Base-by-base conservation (phyloP, 176 grass and related monocot genomes). In the Guadua angustifolia region DNA sequence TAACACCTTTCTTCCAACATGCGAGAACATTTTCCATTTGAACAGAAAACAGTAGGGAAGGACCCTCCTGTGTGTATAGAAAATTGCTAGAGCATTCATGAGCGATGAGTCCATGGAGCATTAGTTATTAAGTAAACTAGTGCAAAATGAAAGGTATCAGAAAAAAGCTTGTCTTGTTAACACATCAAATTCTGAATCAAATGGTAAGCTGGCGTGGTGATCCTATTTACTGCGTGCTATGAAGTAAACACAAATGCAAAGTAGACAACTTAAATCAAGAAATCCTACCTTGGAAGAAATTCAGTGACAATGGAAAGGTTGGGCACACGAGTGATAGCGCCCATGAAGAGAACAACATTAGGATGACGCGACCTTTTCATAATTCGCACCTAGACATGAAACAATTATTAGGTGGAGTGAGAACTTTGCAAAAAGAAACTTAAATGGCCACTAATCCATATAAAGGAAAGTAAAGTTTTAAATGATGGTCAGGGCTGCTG, bases 331-430 rank as follows among this genome's bases (percentile, higher is more conserved):
- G 88, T 99, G 86, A 99, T 87, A 66, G 97, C 97, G 66, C 93
- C 97, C 97, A 99, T 99, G 86, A 99, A 95, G 74, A 99, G 97
- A 88, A 99, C 97, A 66, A 99, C 93, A 92, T 99, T 99, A 58
- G 97, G 97, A 92, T 99, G 97, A 60, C 97, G 85, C 69, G 96
- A 69, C 65, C 91, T 91, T 86, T 84, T 91, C 89, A 99, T 99
- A 91, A 99, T 96, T 84, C 67, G 81, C 66, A 99, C 93, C 97
- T 97, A 90, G 46, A 81, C 67, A 89, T 39, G 26, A 92, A 87
- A 76, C 38, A 56, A 62, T 71, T 70, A 71, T 44, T 1, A 89
- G 53, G 76, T 17, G 57, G 45, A 1, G 9, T 9, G 7, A 66
- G 21, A 78, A 62, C 24, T 70, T 19, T 2, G 8, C 40, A 58